Evolutionary conservation across 768 basidiomycete genomes (phyloP).

Genomic region (Pholiota conissans): DNA sequence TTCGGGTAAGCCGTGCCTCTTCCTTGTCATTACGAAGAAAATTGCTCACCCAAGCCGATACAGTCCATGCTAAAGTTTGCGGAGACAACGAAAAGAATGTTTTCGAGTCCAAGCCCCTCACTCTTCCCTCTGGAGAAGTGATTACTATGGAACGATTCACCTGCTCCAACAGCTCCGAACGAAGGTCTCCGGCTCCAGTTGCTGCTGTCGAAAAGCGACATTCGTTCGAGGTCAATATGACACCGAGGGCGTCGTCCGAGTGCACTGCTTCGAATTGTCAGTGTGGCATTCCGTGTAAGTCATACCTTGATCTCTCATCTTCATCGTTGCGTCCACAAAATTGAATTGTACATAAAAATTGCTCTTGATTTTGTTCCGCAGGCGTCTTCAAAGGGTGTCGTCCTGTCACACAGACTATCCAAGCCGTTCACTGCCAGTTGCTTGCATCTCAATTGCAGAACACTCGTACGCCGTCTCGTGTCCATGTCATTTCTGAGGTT

Average conservation of each 20-base stretch:
- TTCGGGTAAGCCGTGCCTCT: too few relatives aligned
- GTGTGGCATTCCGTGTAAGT: slow-evolving; percentile 12
- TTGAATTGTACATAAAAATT: too few relatives aligned
- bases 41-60: too few relatives aligned
- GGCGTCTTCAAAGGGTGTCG: slow-evolving; percentile 7
- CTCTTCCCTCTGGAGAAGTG: slow-evolving; percentile 7
- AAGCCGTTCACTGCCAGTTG: slow-evolving; percentile 4
- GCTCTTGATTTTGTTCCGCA: not conserved
- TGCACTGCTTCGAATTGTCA: slow-evolving; percentile 9
- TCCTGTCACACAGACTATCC: slow-evolving; percentile 8
- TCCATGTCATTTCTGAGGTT: not conserved
- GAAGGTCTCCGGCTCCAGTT: too few relatives aligned
- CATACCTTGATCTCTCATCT: too few relatives aligned
- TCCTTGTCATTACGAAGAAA: too few relatives aligned
- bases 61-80: slow-evolving; percentile 5
- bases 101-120: slow-evolving; percentile 5
- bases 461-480: not conserved
- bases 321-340: too few relatives aligned
- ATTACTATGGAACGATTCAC: slow-evolving; percentile 11
- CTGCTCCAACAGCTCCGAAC: not conserved
- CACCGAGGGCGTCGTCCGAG: slow-evolving; percentile 3
- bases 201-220: not conserved
- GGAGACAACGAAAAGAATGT: slow-evolving; percentile 11
- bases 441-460: slow-evolving; percentile 7
- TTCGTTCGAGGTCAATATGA: not conserved